These are phyloP conservation scores for Aspergillus sp. DNA, from an alignment of 2,329 filamentous ascomycete genomes.

Conservation along the genomic window DNA sequence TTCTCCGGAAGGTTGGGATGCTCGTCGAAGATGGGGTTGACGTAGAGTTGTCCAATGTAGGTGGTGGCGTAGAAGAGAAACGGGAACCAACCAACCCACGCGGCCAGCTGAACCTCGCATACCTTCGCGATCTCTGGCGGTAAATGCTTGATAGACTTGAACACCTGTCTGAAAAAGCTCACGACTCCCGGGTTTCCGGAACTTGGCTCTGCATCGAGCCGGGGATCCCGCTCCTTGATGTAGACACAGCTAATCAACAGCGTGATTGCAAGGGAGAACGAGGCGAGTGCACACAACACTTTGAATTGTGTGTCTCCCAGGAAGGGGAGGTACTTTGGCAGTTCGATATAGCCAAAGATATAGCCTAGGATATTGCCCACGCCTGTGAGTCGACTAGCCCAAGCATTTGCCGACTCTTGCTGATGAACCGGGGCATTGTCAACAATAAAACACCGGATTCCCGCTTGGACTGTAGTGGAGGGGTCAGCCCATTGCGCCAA, in stretches of 20 bases:
- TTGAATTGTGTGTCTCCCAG: constrained; percentile 90
- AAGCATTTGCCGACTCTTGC: constrained; percentile 89
- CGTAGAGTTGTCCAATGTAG: constrained; percentile 90
- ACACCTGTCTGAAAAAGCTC: constrained; percentile 76
- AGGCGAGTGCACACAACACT: constrained; percentile 82
- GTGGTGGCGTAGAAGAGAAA: constrained; percentile 94
- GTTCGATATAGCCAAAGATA: constrained; percentile 77
- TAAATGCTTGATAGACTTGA: constrained; percentile 71
- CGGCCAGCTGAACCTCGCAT: constrained; percentile 78
- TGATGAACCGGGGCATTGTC: constrained; percentile 91
- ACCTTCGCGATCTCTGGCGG: constrained; percentile 81
- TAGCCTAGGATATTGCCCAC: constrained; percentile 91
- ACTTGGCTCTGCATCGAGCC: constrained; percentile 63
- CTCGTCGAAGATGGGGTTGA: constrained; percentile 73
- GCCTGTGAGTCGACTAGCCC: constrained; percentile 84
- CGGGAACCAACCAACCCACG: constrained; percentile 95
- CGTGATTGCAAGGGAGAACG: constrained; percentile 67
- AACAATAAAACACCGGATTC: constrained; percentile 86
- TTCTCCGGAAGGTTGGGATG: constrained; percentile 75
- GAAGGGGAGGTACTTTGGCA: constrained; percentile 73
- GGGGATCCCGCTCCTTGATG: constrained; percentile 78
- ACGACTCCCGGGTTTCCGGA: constrained; percentile 65
- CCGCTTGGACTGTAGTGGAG: constrained; percentile 69
- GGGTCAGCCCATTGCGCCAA: background rate
- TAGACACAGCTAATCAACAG: constrained; percentile 67